These are phyloP conservation scores for Meyerozyma sp. DNA, from an alignment of 1,139 yeast species.

Conservation along the genomic window DNA sequence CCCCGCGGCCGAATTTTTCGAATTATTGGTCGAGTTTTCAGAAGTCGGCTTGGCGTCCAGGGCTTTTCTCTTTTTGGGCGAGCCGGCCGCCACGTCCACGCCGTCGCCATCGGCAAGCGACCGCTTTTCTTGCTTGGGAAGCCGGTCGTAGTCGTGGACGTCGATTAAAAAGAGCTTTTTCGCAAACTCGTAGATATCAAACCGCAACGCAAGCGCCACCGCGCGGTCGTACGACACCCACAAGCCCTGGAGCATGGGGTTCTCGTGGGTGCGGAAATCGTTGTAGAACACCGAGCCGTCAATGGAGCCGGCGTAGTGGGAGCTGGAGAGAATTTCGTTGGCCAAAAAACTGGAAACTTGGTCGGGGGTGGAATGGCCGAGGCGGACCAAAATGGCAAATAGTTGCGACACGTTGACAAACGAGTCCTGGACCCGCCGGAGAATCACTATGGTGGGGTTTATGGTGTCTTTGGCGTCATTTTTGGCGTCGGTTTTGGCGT, in stretches of 20 bases:
- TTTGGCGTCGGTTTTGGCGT: conserved; percentile 9
- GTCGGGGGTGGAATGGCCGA: conserved; percentile 19
- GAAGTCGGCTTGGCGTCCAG: conserved; percentile 3
- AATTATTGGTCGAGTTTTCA: too few relatives aligned
- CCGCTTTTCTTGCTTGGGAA: conserved; percentile 19
- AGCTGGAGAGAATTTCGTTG: conserved; percentile 29
- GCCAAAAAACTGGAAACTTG: conserved; percentile 27
- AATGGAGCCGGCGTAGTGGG: conserved; percentile 19
- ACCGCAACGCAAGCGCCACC: conserved; percentile 33
- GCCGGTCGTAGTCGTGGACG: conserved; percentile 40
- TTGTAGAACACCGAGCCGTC: conserved; percentile 11
- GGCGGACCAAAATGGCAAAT: conserved; percentile 25
- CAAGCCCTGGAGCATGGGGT: conserved; percentile 25
- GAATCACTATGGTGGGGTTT: conserved; percentile 17
- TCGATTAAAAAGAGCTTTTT: conserved; percentile 39
- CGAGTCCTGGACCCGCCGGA: conserved; percentile 43
- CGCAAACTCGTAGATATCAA: conserved; percentile 37
- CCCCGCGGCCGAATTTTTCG: too few relatives aligned
- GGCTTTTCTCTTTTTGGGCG: conserved; percentile 14
- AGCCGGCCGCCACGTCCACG: conserved; percentile 11
- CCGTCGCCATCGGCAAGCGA: conserved; percentile 6
- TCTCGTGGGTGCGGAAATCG: conserved; percentile 26
- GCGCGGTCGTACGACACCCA: conserved; percentile 47
- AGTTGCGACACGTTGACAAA: conserved; percentile 38
- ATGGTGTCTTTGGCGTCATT: conserved; percentile 7